Evolutionary conservation across 2,329 filamentous ascomycete species (phyloP), one percentile per base, ranked within the genome.

Genomic region (Aspergillus sp.): DNA sequence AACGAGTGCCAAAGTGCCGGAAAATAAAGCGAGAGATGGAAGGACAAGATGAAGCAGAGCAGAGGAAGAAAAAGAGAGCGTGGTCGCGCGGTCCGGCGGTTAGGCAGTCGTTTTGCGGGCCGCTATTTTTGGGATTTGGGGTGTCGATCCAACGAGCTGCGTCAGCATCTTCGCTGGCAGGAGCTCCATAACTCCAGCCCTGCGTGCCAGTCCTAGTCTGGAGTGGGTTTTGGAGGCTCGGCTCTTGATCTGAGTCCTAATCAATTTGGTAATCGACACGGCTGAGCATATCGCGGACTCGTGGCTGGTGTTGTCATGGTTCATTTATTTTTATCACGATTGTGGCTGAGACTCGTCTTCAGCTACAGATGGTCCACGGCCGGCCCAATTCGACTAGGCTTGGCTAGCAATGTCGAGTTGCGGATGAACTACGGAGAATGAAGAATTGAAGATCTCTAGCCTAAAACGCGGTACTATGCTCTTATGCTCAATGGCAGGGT

Each of bases 101-200:
- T 60, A 61, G 58, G 59, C 58, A 58, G 60, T 51, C 55, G 50
- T 55, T 60, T 60, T 62, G 56, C 54, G 24, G 50, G 32, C 22
- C 34, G 43, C 57, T 62, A 62, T 62, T 62, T 62, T 62, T 60
- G 60, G 59, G 49, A 39, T 62, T 62, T 60, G 60, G 59, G 49
- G 43, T 36, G 57, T 48, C 22, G 60, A 62, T 62, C 57, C 32
- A 48, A 36, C 55, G 44, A 48, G 55, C 55, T 53, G 49, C 55
- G 55, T 57, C 55, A 57, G 55, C 55, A 57, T 48, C 26, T 52
- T 49, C 24, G 55, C 30, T 48, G 42, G 55, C 50, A 30, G 26
- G 26, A 30, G 26, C 26, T 30, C 26, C 26, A 30, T 30, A 9
- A 30, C 26, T 11, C 26, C 26, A 30, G 26, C 26, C 26, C 26